Conservation (phyloP, 75 land plant species). For the Picea sitchensis region DNA sequence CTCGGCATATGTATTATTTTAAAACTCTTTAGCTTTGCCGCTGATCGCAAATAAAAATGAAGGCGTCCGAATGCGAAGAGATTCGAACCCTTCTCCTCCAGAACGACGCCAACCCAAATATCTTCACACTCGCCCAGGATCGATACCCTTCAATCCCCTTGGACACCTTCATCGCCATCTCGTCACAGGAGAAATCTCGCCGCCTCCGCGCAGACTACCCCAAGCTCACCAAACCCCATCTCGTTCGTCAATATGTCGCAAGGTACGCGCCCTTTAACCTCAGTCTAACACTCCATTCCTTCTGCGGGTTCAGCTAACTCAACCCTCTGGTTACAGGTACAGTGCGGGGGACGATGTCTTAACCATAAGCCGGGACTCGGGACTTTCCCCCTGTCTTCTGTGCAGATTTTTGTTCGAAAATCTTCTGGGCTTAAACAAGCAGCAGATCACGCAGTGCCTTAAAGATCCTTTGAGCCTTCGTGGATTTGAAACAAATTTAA, state of each 20-base stretch:
- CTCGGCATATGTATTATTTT: too few species aligned
- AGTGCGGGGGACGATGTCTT: constrained; percentile 29
- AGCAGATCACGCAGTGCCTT: constrained; percentile 29
- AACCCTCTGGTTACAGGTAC: constrained; percentile 5
- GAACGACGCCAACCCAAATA: neutral
- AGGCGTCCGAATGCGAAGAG: constrained; percentile 22
- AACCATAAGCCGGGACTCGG: constrained; percentile 21
- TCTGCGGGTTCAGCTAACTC: neutral
- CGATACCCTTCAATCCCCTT: constrained; percentile 19
- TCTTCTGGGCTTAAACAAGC: constrained; percentile 28
- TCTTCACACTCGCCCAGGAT: constrained; percentile 8
- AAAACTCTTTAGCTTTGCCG: neutral
- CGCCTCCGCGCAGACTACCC: constrained; percentile 20
- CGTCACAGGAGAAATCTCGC: constrained; percentile 29
- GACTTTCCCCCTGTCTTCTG: constrained; percentile 30
- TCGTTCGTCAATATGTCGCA: constrained; percentile 23
- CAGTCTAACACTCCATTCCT: neutral
- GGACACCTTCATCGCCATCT: constrained; percentile 31
- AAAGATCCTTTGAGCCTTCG: constrained; percentile 26
- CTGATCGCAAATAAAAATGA: constrained; percentile 3
- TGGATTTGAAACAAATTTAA: constrained; percentile 6
- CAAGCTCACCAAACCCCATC: constrained; percentile 24
- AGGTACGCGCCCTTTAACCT: constrained; percentile 1
- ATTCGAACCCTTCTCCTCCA: constrained; percentile 21
- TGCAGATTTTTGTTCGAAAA: constrained; percentile 28